Evolutionary conservation across 306 rosid species (phyloP), one percentile per base, ranked within the genome.

Genomic region (Bauhinia variegata): DNA sequence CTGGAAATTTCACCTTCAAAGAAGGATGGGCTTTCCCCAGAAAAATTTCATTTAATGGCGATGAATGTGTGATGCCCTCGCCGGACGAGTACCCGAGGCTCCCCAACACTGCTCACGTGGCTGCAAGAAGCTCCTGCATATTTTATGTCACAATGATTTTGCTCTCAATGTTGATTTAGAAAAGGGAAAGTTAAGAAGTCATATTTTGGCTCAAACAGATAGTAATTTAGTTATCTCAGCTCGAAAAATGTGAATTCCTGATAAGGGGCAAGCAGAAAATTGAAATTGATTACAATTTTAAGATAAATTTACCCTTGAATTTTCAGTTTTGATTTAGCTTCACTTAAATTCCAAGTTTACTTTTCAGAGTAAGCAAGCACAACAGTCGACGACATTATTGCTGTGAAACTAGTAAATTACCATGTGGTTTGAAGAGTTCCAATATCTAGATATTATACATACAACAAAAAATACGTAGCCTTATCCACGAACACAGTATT

Each of bases 11-110:
- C 69, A 88, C 81, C 15, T 91, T 88, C 71, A 79, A 44, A 31
- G 86, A 75, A 66, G 97, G 97, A 43, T 91, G 97, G 96, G 58
- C 86, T 23, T 88, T 91, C 71, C 97, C 95, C 0, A 85, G 91
- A 73, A 91, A 63, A 66, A 71, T 91, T 65, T 79, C 80, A 11
- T 91, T 88, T 33, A 85, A 91, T 68, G 96, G 96, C 0, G 95
- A 91, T 63, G 88, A 79, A 9, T 91, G 97, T 77, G 96, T 86
- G 4, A 82, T 88, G 89, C 95, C 97, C 8, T 79, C 86, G 57
- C 96, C 96, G 4, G 87, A 88, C 12, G 55, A 75, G 1, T 91
- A 81, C 43, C 97, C 95, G 1, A 56, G 54, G 18, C 89, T 91
- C 4, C 97, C 96, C 44, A 86, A 77, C 61, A 5, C 62, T 48